Conservation (phyloP, 2,329 filamentous ascomycete genomes). For the Aspergillus tubingensis region DNA sequence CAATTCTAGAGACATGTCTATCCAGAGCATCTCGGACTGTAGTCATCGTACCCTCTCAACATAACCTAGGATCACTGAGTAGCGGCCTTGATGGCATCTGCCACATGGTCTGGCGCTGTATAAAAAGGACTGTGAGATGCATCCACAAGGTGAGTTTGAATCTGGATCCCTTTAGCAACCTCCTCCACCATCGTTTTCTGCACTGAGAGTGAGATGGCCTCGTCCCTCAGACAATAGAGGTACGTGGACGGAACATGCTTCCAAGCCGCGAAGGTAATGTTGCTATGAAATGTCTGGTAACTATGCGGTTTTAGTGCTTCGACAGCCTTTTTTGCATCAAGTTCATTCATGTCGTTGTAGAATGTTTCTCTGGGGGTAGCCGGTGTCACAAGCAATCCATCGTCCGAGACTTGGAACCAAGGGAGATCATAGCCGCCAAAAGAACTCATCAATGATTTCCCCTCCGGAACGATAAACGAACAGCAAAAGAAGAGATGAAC, state of each 20-base stretch:
- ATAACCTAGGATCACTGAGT: no score
- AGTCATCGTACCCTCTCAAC: no score
- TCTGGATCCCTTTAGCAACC: background rate
- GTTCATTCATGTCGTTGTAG: background rate
- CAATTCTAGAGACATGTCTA: no score
- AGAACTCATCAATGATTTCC: background rate
- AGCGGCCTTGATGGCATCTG: background rate
- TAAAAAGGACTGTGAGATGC: constrained; percentile 9
- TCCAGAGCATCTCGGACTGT: no score
- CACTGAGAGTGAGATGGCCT: background rate
- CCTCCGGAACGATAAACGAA: background rate
- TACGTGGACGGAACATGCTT: constrained; percentile 4
- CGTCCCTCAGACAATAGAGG: constrained; percentile 5
- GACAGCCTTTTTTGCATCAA: background rate
- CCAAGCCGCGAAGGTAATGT: background rate
- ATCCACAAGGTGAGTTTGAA: background rate
- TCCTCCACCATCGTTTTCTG: constrained; percentile 10
- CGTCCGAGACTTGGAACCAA: background rate
- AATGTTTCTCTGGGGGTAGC: background rate
- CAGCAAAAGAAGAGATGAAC: background rate
- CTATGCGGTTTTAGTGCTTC: background rate
- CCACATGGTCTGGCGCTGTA: background rate
- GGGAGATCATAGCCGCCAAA: background rate
- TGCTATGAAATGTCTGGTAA: constrained; percentile 1
- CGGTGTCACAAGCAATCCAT: background rate